These are phyloP conservation scores for Tephrocybe sp. DNA, from an alignment of 768 basidiomycete genomes.

Conservation along the genomic window DNA sequence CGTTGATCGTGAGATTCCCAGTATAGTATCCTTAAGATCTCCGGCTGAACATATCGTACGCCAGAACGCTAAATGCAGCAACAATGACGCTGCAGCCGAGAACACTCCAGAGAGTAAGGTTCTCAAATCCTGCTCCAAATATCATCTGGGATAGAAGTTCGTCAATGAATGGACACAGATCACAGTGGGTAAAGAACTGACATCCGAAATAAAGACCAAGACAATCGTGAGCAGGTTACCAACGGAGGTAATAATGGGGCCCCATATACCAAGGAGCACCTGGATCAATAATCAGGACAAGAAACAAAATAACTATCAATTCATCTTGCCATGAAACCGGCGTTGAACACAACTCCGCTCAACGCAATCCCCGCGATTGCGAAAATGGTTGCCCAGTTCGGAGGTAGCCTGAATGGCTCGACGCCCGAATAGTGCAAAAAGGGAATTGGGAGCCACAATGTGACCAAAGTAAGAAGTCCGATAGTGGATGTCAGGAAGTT, in stretches of 20 bases:
- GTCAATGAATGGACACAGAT: not conserved
- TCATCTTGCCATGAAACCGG: conserved; percentile 74
- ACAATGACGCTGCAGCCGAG: conserved; percentile 80
- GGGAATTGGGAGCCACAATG: conserved; percentile 81
- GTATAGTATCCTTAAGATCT: conserved; percentile 17
- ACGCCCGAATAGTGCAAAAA: conserved; percentile 65
- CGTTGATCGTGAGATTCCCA: too few relatives aligned
- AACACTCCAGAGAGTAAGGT: conserved; percentile 70
- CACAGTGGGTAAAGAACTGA: conserved; percentile 27
- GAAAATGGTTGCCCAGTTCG: conserved; percentile 39
- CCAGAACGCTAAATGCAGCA: conserved; percentile 78
- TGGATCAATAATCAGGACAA: conserved; percentile 27
- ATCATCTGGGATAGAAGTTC: conserved; percentile 33
- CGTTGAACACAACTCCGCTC: conserved; percentile 78
- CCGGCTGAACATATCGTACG: conserved; percentile 62
- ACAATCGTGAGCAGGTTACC: conserved; percentile 95
- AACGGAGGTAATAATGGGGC: conserved; percentile 84
- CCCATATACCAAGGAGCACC: conserved; percentile 85
- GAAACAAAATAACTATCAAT: conserved; percentile 1
- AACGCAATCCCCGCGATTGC: conserved; percentile 69
- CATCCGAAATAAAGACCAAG: conserved; percentile 79
- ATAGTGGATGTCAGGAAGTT: conserved; percentile 80
- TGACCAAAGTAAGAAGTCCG: conserved; percentile 71
- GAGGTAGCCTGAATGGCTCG: conserved; percentile 70
- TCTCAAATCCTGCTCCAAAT: conserved; percentile 62